These are phyloP conservation scores for Phytophthora lateralis DNA, from an alignment of 352 stramenopile genomes.

Conservation along the genomic window DNA sequence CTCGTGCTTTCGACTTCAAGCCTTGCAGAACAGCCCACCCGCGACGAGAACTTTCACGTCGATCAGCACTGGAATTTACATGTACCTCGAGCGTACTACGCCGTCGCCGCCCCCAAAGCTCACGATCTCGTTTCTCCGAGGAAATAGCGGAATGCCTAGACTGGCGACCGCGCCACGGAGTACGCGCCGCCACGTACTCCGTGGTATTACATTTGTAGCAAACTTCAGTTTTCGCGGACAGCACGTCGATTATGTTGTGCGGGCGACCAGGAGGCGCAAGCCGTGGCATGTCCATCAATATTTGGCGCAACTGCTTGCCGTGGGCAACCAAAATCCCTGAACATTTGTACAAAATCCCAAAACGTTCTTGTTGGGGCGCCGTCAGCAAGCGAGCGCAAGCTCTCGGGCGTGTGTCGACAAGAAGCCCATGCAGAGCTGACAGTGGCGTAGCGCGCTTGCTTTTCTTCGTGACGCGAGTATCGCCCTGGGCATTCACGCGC, in stretches of 20 bases:
- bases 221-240: slow-evolving; percentile 19
- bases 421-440: not conserved
- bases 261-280: not conserved
- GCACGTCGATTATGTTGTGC: slow-evolving; percentile 7
- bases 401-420: slow-evolving; percentile 3
- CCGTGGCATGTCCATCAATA: slow-evolving; percentile 3
- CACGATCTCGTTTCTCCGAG: not conserved
- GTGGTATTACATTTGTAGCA: too few species aligned
- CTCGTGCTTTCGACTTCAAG: too few species aligned
- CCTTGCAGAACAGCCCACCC: too few species aligned
- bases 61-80: not conserved
- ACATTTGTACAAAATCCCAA: not conserved
- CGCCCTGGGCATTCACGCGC: not conserved
- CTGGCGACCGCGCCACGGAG: not conserved
- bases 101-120: too few species aligned
- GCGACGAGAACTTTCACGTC: too few species aligned
- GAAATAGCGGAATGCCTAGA: slow-evolving; percentile 4
- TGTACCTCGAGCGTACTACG: too few species aligned
- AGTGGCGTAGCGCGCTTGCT: not conserved
- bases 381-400: not conserved
- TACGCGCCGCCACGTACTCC: slow-evolving; percentile 11
- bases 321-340: not conserved
- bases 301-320: slow-evolving; percentile 7
- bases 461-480: slow-evolving; percentile 11
- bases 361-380: not conserved